phyloP scores from a whole-genome alignment of 2,329 filamentous ascomycete genomes.

The Chrysoporthe austroafricana region DNA sequence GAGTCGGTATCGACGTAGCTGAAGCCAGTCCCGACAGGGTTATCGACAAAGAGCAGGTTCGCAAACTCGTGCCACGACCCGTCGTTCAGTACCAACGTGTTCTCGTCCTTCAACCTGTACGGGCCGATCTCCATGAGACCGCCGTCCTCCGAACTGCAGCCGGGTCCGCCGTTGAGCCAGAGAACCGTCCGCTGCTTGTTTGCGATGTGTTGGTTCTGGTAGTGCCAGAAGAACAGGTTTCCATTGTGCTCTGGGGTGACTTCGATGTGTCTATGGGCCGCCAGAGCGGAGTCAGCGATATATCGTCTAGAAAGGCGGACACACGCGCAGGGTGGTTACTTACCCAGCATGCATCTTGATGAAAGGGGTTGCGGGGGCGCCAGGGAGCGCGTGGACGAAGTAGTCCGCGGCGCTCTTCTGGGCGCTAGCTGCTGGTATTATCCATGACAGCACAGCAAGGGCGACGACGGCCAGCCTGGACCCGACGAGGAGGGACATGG shows the following conservation, averaged over 20 bases:
- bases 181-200: slow-evolving; percentile 89
- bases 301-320: neutral
- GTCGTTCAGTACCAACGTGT: slow-evolving; percentile 76
- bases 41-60: slow-evolving; percentile 95
- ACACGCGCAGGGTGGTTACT: slow-evolving; percentile 40
- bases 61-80: slow-evolving; percentile 99
- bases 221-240: slow-evolving; percentile 99
- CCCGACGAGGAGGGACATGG: slow-evolving; percentile 34
- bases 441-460: slow-evolving; percentile 49
- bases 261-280: slow-evolving; percentile 76
- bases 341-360: slow-evolving; percentile 99
- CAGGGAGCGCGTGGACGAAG: slow-evolving; percentile 83
- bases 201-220: slow-evolving; percentile 92
- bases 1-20: slow-evolving; percentile 93
- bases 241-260: slow-evolving; percentile 83
- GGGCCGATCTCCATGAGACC: slow-evolving; percentile 95
- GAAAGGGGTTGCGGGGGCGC: slow-evolving; percentile 75
- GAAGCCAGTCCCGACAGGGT: slow-evolving; percentile 94
- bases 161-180: slow-evolving; percentile 96
- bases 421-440: slow-evolving; percentile 37
- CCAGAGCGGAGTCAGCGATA: neutral
- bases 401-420: slow-evolving; percentile 76
- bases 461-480: slow-evolving; percentile 34
- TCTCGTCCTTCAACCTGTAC: slow-evolving; percentile 79
- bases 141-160: slow-evolving; percentile 96